phyloP scores from a whole-genome alignment of 495 filamentous ascomycete genomes.

The Corynascus novoguineensis region DNA sequence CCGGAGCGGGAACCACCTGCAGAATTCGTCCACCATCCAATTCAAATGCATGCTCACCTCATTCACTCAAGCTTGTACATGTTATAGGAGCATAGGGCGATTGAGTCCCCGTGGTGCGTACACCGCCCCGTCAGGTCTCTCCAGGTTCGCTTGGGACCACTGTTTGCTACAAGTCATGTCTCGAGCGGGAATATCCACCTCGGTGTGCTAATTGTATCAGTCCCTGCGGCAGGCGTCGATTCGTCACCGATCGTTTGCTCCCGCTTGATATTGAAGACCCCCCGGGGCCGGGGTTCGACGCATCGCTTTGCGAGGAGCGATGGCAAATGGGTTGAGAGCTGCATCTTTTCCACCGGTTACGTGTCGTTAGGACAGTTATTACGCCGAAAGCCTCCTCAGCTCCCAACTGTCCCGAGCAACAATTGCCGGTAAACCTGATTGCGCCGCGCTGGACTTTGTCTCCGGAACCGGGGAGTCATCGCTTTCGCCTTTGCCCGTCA shows the following conservation, averaged over 20 bases:
- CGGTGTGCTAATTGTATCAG: background rate
- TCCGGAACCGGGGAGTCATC: conserved; percentile 21
- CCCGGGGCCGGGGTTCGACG: background rate
- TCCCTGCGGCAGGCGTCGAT: background rate
- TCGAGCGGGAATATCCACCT: background rate
- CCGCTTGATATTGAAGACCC: background rate
- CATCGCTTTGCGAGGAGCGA: background rate
- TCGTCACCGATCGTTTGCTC: background rate
- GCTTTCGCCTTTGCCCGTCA: background rate
- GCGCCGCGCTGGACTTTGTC: background rate
- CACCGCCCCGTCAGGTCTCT: background rate
- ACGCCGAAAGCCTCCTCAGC: background rate
- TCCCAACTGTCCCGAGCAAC: background rate
- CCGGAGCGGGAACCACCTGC: background rate
- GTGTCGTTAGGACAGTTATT: background rate
- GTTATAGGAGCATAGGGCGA: background rate
- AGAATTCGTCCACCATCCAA: background rate
- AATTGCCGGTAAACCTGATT: background rate
- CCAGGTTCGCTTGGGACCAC: background rate
- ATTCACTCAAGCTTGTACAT: background rate
- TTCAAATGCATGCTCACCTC: background rate
- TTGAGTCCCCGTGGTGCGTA: background rate
- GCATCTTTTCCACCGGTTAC: background rate
- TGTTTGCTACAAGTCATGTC: background rate
- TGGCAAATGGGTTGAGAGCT: background rate